Evolutionary conservation across 331 rosid genomes (phyloP).

Genomic region (Prunus yedoensis): DNA sequence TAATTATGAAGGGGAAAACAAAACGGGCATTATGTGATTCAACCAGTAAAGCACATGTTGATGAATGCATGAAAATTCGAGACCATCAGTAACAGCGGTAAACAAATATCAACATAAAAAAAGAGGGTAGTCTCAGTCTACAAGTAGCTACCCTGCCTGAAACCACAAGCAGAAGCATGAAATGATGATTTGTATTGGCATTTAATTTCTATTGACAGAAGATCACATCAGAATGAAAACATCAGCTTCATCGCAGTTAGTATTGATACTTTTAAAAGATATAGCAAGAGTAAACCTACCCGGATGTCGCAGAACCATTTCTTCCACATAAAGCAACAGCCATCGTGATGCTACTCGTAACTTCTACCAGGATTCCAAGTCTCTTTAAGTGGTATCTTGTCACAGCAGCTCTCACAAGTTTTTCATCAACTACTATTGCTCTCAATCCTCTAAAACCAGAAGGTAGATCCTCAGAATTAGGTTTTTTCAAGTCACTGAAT

Average conservation of each 20-base stretch:
- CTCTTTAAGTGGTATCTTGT: conserved; percentile 88
- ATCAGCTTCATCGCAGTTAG: background rate
- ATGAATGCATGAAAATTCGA: background rate
- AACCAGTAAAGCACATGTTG: background rate
- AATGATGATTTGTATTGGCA: background rate
- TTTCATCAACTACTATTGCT: conserved; percentile 81
- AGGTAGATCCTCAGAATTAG: conserved; percentile 74
- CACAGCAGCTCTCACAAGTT: conserved; percentile 95
- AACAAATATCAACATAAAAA: background rate
- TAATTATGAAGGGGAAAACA: background rate
- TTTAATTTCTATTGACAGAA: background rate
- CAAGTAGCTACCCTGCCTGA: too few relatives aligned
- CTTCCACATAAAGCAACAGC: conserved; percentile 59
- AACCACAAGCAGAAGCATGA: too few relatives aligned
- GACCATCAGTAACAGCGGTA: background rate
- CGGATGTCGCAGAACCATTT: conserved; percentile 58
- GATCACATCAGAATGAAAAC: background rate
- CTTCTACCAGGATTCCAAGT: conserved; percentile 76
- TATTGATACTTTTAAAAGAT: background rate
- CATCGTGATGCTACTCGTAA: conserved; percentile 53
- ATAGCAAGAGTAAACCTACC: conserved; percentile 42
- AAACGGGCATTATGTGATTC: background rate
- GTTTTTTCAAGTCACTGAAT: conserved; percentile 52
- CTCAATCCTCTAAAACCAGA: conserved; percentile 74
- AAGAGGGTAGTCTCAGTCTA: too few relatives aligned